Conservation (phyloP, 352 stramenopile genomes). For the Phytophthora rubi region DNA sequence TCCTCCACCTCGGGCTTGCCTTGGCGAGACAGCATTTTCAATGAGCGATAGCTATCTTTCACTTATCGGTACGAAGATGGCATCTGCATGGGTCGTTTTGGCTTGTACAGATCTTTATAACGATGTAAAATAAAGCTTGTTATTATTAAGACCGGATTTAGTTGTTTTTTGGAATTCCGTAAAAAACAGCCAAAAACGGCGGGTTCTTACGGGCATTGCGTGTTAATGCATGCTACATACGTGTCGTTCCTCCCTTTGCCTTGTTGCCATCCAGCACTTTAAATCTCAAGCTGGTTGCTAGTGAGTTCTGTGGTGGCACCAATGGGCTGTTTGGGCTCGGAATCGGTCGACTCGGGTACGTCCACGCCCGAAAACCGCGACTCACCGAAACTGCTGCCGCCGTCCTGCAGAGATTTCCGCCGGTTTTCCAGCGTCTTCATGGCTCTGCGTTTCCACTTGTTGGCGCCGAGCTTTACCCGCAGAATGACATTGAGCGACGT, state of each 20-base stretch:
- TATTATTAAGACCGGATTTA: no score
- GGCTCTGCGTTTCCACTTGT: conserved; percentile 81
- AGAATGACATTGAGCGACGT: conserved; percentile 77
- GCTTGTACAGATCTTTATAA: no score
- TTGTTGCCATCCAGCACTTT: conserved; percentile 3
- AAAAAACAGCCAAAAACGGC: no score
- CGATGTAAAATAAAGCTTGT: no score
- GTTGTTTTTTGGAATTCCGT: no score
- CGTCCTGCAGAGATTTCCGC: conserved; percentile 39
- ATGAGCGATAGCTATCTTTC: no score
- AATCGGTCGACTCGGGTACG: conserved; percentile 33
- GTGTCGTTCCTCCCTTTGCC: no score
- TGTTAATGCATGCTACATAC: conserved; percentile 13
- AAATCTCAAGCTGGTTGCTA: conserved; percentile 61
- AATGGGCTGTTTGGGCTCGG: conserved; percentile 27
- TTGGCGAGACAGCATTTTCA: no score
- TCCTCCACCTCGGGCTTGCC: no score
- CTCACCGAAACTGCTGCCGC: conserved; percentile 29
- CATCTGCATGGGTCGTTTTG: no score
- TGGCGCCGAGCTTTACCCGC: conserved; percentile 79
- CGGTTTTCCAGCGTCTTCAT: conserved; percentile 63
- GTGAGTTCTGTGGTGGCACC: conserved; percentile 10
- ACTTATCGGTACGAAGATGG: no score
- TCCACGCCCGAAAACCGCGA: conserved; percentile 35
- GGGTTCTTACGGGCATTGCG: no score